These are phyloP conservation scores for Phoma sp. DNA, from an alignment of 2,329 filamentous ascomycete species.

Conservation along the genomic window DNA sequence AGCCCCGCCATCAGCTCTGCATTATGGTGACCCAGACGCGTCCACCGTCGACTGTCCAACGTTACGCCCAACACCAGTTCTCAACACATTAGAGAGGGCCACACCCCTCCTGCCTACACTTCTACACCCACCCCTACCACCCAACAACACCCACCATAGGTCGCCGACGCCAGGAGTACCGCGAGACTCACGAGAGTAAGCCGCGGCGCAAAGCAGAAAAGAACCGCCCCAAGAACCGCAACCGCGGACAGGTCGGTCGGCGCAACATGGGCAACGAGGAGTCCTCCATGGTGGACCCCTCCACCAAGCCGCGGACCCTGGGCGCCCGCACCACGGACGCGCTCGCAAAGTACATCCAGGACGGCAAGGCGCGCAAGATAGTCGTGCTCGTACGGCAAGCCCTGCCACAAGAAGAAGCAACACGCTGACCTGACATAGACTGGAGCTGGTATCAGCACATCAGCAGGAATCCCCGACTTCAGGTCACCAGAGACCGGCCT, in stretches of 20 bases:
- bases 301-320: constrained; percentile 69
- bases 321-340: constrained; percentile 72
- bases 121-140: not conserved
- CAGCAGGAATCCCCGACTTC: constrained; percentile 85
- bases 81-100: not conserved
- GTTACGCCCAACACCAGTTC: not conserved
- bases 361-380: constrained; percentile 70
- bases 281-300: constrained; percentile 73
- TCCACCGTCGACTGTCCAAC: not conserved
- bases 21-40: constrained; percentile 5
- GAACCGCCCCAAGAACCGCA: constrained; percentile 23
- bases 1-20: constrained; percentile 8
- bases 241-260: constrained; percentile 29
- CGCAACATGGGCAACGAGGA: constrained; percentile 85
- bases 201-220: constrained; percentile 34
- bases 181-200: constrained; percentile 48
- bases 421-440: constrained; percentile 54
- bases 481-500: constrained; percentile 90
- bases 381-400: constrained; percentile 72
- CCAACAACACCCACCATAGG: constrained; percentile 53
- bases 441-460: constrained; percentile 85
- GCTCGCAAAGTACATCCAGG: constrained; percentile 80
- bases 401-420: not conserved
- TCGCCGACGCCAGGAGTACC: constrained; percentile 56
- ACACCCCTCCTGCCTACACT: not conserved